phyloP scores from a whole-genome alignment of 805 yeast species.

The Kregervanrija fluxuum region DNA sequence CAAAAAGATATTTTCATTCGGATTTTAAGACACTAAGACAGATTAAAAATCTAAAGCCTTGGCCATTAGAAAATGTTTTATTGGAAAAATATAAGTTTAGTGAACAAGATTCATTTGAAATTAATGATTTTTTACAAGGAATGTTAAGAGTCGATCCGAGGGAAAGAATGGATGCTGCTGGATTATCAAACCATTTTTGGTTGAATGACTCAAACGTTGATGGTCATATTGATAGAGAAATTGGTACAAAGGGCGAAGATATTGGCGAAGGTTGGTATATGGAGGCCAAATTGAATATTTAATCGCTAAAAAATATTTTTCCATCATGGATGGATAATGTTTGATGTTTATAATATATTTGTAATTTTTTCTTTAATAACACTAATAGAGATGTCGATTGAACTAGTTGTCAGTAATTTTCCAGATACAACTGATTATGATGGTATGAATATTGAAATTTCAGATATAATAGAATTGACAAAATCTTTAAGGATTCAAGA shows the following conservation, averaged over 20 bases:
- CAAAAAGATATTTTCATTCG: slow-evolving; percentile 28
- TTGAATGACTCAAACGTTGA: slow-evolving; percentile 67
- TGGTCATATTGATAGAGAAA: slow-evolving; percentile 70
- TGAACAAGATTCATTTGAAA: slow-evolving; percentile 59
- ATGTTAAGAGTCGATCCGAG: slow-evolving; percentile 79
- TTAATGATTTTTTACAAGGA: slow-evolving; percentile 73
- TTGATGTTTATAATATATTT: too few species aligned
- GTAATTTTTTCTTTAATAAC: too few species aligned
- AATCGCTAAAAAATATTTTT: background rate
- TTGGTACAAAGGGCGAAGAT: slow-evolving; percentile 78
- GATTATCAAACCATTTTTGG: slow-evolving; percentile 87
- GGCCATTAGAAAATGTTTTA: slow-evolving; percentile 81
- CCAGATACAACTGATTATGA: too few species aligned
- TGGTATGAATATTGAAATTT: too few species aligned
- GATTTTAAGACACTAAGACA: slow-evolving; percentile 48
- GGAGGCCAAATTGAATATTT: slow-evolving; percentile 37
- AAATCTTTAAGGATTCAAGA: too few species aligned
- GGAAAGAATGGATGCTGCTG: slow-evolving; percentile 90
- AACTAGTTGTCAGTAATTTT: too few species aligned
- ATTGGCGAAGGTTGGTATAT: slow-evolving; percentile 80
- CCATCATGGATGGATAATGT: too few species aligned
- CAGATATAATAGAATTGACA: too few species aligned
- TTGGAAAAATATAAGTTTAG: slow-evolving; percentile 77
- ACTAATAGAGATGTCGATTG: too few species aligned
- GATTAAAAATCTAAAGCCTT: slow-evolving; percentile 76